Evolutionary conservation across 306 rosid genomes (phyloP).

Genomic region (Fragaria ananassa): DNA sequence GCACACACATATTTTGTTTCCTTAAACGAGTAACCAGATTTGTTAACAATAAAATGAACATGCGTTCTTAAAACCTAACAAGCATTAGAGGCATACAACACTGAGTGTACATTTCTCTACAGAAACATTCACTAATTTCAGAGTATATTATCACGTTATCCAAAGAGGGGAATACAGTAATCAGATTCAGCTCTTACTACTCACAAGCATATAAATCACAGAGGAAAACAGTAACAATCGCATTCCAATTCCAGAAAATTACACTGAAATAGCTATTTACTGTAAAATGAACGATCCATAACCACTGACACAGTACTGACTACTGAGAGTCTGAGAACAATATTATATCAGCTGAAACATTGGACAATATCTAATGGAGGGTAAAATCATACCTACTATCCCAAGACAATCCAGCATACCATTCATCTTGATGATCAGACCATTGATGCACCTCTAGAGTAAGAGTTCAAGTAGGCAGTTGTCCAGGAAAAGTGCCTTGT

Average conservation of each 20-base stretch:
- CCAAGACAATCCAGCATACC: slow-evolving; percentile 20
- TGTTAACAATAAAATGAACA: background rate
- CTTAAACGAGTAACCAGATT: background rate
- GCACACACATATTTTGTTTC: background rate
- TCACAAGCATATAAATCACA: background rate
- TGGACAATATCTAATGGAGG: background rate
- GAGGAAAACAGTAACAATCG: background rate
- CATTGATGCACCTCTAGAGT: slow-evolving; percentile 10
- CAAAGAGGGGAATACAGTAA: background rate
- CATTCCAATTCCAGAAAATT: background rate
- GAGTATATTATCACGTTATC: background rate
- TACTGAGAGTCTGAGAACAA: background rate
- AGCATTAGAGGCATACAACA: background rate
- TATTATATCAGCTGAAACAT: background rate
- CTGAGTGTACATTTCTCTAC: background rate
- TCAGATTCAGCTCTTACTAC: background rate
- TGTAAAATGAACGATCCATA: background rate
- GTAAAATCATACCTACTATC: background rate
- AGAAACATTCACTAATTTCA: background rate
- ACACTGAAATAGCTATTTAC: background rate
- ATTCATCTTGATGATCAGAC: slow-evolving; percentile 2
- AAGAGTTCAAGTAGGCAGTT: slow-evolving; percentile 53
- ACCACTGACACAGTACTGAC: background rate
- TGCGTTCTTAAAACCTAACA: background rate
- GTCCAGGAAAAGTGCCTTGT: slow-evolving; percentile 23